A percentile compares a stretch with the other conserved stretches of the same genome.
These are phyloP conservation scores for Trichoderma brevicompactum DNA, from an alignment of 2,329 filamentous ascomycete genomes.

Conservation along the genomic window DNA sequence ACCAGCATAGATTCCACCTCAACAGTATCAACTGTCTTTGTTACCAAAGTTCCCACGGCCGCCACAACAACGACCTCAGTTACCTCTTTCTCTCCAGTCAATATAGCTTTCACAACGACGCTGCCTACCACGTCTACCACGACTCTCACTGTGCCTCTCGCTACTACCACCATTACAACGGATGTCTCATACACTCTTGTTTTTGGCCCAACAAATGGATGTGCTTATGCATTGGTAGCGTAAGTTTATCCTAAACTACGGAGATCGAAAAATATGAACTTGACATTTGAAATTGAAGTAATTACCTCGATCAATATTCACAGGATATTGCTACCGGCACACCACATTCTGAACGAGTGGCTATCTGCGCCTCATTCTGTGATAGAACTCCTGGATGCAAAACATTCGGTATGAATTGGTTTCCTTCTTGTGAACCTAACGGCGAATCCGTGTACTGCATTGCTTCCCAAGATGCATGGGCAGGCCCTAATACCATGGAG, in stretches of 20 bases:
- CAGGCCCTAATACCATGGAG: conserved; percentile 2
- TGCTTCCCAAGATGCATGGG: conserved; percentile 16
- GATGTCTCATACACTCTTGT: background rate
- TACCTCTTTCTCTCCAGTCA: background rate
- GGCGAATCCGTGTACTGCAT: conserved; percentile 19
- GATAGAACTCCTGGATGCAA: conserved; percentile 7
- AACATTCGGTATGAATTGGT: conserved; percentile 20
- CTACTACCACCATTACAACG: background rate
- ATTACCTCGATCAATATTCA: conserved; percentile 16
- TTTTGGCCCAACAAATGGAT: background rate
- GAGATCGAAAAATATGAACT: fast-evolving
- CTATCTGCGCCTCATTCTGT: conserved; percentile 19
- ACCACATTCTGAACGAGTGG: background rate
- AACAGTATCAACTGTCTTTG: conserved; percentile 8
- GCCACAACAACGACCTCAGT: background rate
- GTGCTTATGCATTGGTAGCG: background rate
- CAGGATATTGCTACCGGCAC: conserved; percentile 3
- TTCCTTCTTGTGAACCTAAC: conserved; percentile 1
- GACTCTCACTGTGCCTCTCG: conserved; percentile 15
- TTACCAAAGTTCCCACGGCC: conserved; percentile 1
- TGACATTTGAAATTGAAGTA: background rate
- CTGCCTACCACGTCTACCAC: background rate
- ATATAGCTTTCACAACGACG: conserved; percentile 1
- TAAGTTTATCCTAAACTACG: background rate
- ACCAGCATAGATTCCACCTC: background rate